Percentiles rank a stretch among this genome's conserved stretches.
Conservation (phyloP, 176 grass and related monocot genomes). For the Poa annua region DNA sequence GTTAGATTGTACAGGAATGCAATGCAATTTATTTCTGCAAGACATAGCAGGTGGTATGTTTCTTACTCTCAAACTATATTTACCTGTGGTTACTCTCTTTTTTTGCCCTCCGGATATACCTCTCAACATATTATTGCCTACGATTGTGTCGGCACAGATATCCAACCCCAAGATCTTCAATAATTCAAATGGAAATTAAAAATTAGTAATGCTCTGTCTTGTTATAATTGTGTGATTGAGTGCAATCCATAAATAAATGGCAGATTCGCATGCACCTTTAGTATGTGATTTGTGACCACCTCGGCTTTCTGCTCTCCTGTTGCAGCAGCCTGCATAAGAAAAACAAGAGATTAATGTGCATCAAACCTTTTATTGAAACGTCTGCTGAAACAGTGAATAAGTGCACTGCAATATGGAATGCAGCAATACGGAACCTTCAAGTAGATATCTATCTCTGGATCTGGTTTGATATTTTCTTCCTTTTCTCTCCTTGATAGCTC, state of each 20-base stretch:
- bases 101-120: conserved; percentile 85
- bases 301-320: conserved; percentile 73
- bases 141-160: conserved; percentile 76
- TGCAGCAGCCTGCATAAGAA: conserved; percentile 59
- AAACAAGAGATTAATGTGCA: conserved; percentile 4
- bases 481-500: conserved; percentile 84
- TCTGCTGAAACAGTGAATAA: neutral
- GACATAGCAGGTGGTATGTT: neutral
- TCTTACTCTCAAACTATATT: conserved; percentile 26
- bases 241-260: conserved; percentile 8
- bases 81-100: conserved; percentile 95
- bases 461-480: conserved; percentile 72
- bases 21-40: neutral
- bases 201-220: conserved; percentile 34
- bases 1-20: neutral
- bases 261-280: conserved; percentile 54
- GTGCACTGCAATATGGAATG: neutral
- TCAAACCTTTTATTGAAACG: neutral
- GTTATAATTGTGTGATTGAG: neutral
- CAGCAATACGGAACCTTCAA: conserved; percentile 62
- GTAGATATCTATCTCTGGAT: conserved; percentile 78
- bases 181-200: conserved; percentile 9
- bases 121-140: conserved; percentile 83
- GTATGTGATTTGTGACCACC: conserved; percentile 78
- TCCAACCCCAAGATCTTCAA: conserved; percentile 76